Evolutionary conservation across 495 filamentous ascomycete genomes (phyloP).

Genomic region (Halenospora varia): DNA sequence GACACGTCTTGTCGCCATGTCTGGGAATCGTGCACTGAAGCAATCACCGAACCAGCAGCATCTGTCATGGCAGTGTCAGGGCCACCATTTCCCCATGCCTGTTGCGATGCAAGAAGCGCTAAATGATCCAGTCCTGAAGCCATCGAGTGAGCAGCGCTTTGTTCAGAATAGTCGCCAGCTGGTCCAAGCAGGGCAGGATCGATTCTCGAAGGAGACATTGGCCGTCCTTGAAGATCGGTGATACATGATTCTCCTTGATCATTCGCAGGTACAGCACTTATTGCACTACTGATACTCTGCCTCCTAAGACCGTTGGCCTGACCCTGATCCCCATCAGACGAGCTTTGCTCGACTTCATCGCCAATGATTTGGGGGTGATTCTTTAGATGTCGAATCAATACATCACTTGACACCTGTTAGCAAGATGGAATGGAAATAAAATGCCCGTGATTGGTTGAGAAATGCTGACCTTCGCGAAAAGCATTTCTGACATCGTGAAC

Average conservation of each 20-base stretch:
- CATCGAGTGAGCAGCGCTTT: constrained; percentile 3
- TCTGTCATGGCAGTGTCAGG: constrained; percentile 33
- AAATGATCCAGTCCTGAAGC: constrained; percentile 16
- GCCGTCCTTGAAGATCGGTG: constrained; percentile 15
- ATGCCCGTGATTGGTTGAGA: neutral
- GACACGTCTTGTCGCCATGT: constrained; percentile 9
- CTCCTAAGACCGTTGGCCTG: constrained; percentile 22
- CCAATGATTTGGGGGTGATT: constrained; percentile 24
- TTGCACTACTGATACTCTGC: constrained; percentile 16
- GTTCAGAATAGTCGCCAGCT: constrained; percentile 23
- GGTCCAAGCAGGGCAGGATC: constrained; percentile 34
- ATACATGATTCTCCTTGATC: neutral
- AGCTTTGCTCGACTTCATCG: constrained; percentile 24
- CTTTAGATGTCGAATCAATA: constrained; percentile 46
- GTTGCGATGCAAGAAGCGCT: constrained; percentile 14
- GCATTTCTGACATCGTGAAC: constrained; percentile 46
- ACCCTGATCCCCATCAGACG: constrained; percentile 16
- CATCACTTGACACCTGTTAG: constrained; percentile 36
- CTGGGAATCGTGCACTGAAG: constrained; percentile 29
- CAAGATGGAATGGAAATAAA: neutral
- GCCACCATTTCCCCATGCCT: constrained; percentile 10
- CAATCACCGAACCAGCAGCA: constrained; percentile 32
- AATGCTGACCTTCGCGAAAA: constrained; percentile 46
- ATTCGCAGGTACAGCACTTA: constrained; percentile 1
- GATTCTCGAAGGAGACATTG: constrained; percentile 27